Percentiles rank a stretch among this genome's conserved stretches.
Evolutionary conservation across 345 rosid genomes (phyloP).

Genomic region (Eucalyptus erythrocorys): DNA sequence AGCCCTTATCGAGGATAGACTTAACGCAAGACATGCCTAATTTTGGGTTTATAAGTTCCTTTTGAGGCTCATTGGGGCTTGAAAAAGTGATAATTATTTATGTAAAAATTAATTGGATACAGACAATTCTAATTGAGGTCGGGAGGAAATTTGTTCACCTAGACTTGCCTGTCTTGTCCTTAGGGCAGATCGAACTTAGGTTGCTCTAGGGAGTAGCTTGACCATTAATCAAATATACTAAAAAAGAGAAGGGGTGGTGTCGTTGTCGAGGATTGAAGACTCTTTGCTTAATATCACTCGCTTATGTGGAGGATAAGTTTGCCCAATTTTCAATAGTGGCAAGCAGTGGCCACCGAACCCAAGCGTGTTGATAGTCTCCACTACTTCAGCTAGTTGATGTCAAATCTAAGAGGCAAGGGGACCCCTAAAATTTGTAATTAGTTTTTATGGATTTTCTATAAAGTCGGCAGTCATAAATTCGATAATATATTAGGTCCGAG

Average conservation of each 20-base stretch:
- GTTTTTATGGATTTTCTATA: not conserved
- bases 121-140: accelerated
- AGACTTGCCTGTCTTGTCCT: not conserved
- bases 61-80: accelerated
- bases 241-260: not conserved
- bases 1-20: not conserved
- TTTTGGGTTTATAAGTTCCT: not conserved
- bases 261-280: not conserved
- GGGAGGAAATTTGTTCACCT: accelerated
- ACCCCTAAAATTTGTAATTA: not conserved
- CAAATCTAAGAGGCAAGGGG: not conserved
- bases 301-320: not conserved
- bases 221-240: not conserved
- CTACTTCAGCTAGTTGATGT: not conserved
- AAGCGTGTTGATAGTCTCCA: not conserved
- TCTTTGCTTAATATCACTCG: not conserved
- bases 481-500: not conserved
- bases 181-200: not conserved
- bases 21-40: not conserved
- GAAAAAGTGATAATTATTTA: accelerated
- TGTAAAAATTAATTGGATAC: not conserved
- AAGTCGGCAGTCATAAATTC: accelerated
- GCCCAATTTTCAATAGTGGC: not conserved
- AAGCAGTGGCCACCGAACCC: not conserved
- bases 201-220: not conserved